Evolutionary conservation across 2,329 filamentous ascomycete species (phyloP).

Genomic region (Pseudocercospora fuligena): DNA sequence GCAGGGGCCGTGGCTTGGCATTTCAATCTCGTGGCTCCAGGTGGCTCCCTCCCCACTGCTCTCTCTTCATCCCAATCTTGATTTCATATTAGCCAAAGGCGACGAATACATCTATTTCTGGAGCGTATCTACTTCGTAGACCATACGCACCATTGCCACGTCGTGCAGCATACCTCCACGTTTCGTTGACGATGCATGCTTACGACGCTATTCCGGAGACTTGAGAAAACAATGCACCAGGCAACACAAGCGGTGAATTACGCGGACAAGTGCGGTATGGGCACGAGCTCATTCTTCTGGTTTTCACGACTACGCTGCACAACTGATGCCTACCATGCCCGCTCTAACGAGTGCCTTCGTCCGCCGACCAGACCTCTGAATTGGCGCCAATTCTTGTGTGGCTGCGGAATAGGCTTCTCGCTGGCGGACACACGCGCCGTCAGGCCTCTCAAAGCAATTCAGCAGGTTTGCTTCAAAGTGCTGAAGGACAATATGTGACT

Average conservation of each 20-base stretch:
- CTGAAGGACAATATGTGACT: background rate
- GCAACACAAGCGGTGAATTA: background rate
- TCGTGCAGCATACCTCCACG: background rate
- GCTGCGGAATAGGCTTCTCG: too few species aligned
- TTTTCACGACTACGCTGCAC: too few species aligned
- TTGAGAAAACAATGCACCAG: background rate
- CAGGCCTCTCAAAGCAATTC: too few species aligned
- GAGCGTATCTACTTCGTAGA: background rate
- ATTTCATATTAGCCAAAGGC: background rate
- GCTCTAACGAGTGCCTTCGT: too few species aligned
- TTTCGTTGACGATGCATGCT: background rate
- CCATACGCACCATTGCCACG: background rate
- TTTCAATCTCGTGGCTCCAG: too few species aligned
- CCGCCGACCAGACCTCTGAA: too few species aligned
- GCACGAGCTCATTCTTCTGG: too few species aligned
- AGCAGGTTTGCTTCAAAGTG: background rate
- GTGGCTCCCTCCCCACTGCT: too few species aligned
- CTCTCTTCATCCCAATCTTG: too few species aligned
- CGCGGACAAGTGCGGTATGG: background rate
- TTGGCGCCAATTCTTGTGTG: too few species aligned
- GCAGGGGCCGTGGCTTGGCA: background rate
- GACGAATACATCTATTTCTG: background rate
- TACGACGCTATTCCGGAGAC: background rate
- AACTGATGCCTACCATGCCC: too few species aligned
- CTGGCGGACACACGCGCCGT: too few species aligned